These are phyloP conservation scores for Euphorbia lathyris DNA, from an alignment of 345 rosid species.

Conservation along the genomic window DNA sequence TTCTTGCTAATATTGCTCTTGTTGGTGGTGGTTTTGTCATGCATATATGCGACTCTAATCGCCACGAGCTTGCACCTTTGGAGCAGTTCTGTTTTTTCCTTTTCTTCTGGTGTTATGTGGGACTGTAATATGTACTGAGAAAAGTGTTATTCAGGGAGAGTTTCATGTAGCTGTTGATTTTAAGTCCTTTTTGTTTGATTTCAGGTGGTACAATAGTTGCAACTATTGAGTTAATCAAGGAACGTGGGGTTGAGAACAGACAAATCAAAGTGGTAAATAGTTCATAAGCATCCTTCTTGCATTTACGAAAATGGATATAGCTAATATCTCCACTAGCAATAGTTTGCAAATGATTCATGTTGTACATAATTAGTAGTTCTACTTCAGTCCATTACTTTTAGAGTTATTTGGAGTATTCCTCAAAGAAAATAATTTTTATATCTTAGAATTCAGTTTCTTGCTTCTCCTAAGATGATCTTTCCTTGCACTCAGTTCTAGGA, in stretches of 20 bases:
- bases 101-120: not conserved
- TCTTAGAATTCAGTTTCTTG: not conserved
- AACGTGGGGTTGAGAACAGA: slow-evolving; percentile 62
- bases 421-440: not conserved
- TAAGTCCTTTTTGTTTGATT: slow-evolving; percentile 16
- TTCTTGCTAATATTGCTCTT: too few species aligned
- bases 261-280: slow-evolving; percentile 83
- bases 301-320: slow-evolving; percentile 3
- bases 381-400: not conserved
- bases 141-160: not conserved
- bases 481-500: not conserved
- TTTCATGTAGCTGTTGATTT: slow-evolving; percentile 5
- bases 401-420: not conserved
- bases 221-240: slow-evolving; percentile 62
- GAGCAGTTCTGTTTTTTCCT: not conserved
- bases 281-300: not conserved
- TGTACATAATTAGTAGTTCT: not conserved
- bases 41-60: too few species aligned
- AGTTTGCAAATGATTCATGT: not conserved
- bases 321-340: not conserved
- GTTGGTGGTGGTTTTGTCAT: too few species aligned
- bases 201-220: slow-evolving; percentile 87
- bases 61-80: not conserved
- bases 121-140: not conserved
- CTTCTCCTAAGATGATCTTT: not conserved